phyloP scores from a whole-genome alignment of 495 filamentous ascomycete species.

The Xeromyces bisporus region DNA sequence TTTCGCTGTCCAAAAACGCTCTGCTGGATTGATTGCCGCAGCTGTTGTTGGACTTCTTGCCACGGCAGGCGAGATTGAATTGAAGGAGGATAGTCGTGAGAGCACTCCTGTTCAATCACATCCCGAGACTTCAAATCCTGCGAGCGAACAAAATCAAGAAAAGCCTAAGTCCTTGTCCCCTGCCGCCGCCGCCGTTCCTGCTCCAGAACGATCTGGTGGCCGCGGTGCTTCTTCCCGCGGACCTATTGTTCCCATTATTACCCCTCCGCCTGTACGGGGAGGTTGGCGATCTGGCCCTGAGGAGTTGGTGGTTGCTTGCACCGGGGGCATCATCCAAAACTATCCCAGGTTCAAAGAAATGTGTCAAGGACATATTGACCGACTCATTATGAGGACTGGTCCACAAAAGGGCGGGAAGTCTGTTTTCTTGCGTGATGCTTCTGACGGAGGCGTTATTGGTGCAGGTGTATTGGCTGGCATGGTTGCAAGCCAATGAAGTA shows the following conservation, averaged over 20 bases:
- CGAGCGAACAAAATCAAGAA: neutral
- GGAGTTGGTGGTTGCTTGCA: conserved; percentile 60
- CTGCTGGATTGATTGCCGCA: conserved; percentile 55
- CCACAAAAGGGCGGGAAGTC: conserved; percentile 35
- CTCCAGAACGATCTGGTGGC: conserved; percentile 4
- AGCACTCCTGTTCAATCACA: conserved; percentile 17
- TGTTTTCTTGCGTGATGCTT: conserved; percentile 49
- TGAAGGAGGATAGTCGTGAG: conserved; percentile 27
- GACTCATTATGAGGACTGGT: conserved; percentile 41
- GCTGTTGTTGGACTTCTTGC: conserved; percentile 51
- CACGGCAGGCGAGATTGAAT: conserved; percentile 46
- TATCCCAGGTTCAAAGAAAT: conserved; percentile 57
- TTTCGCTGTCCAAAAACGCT: conserved; percentile 46
- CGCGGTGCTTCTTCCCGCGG: too few relatives aligned
- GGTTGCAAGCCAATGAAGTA: conserved; percentile 16
- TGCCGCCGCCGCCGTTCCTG: neutral
- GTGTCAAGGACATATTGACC: conserved; percentile 50
- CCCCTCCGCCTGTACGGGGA: conserved; percentile 13
- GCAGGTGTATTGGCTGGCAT: conserved; percentile 60
- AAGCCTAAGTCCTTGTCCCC: neutral
- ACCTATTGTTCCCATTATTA: conserved; percentile 30
- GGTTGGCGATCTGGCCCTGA: conserved; percentile 35
- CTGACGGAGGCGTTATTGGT: conserved; percentile 61
- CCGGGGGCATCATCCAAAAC: conserved; percentile 60
- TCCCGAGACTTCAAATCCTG: conserved; percentile 12